Percentiles rank a stretch among this genome's conserved stretches.
Conservation (phyloP, 768 basidiomycete genomes). For the Psilocybe cyanescens region DNA sequence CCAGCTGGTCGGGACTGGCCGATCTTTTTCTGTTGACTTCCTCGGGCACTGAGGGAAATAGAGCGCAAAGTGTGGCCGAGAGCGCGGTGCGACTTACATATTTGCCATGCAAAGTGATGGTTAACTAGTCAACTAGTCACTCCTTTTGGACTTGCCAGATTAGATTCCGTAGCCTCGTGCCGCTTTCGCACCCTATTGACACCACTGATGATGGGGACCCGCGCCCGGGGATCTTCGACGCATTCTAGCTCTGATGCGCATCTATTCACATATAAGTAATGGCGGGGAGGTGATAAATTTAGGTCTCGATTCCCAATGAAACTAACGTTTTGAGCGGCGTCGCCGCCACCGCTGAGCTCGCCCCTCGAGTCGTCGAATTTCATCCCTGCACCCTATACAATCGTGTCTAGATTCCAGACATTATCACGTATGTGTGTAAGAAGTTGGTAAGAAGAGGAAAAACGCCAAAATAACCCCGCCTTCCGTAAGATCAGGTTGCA, state of each 20-base stretch:
- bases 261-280: not conserved
- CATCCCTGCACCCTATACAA: no score
- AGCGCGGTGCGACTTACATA: not conserved
- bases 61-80: not conserved
- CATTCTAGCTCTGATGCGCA: not conserved
- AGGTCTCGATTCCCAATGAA: not conserved
- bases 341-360: not conserved
- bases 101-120: not conserved
- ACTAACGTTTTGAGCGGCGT: not conserved
- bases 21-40: not conserved
- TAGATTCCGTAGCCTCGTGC: conserved; percentile 18
- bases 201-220: not conserved
- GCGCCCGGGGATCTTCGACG: not conserved
- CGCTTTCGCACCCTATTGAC: conserved; percentile 1
- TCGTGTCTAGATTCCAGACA: no score
- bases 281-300: not conserved
- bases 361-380: no score
- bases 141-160: conserved; percentile 10
- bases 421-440: no score
- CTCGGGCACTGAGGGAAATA: not conserved
- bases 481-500: not conserved
- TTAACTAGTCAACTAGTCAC: not conserved
- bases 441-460: not conserved
- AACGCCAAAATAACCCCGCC: not conserved
- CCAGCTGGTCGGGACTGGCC: not conserved